Evolutionary conservation across 371 early-diverging fungal genomes (phyloP).

Genomic region (Amoeboradix gromovi): DNA sequence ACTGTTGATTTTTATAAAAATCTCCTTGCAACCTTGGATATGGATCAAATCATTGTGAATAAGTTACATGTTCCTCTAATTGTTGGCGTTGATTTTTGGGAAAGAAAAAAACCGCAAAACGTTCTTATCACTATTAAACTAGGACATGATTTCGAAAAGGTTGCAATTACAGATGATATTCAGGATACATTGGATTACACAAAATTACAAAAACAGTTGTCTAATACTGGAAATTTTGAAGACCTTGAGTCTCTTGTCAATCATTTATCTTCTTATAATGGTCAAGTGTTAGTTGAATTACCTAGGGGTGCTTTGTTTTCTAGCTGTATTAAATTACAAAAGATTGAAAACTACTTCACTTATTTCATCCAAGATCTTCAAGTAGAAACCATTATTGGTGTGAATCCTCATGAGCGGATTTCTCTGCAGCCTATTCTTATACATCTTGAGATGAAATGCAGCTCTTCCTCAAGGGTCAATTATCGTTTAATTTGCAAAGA

Average conservation of each 20-base stretch:
- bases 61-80: constrained; percentile 47
- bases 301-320: constrained; percentile 7
- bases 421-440: not conserved
- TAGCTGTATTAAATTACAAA: constrained; percentile 11
- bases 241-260: constrained; percentile 40
- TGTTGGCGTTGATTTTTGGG: constrained; percentile 79
- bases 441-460: not conserved
- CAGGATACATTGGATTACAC: constrained; percentile 50
- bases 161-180: constrained; percentile 39
- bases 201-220: constrained; percentile 38
- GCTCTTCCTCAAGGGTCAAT: not conserved
- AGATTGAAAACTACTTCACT: not conserved
- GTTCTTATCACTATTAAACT: constrained; percentile 40
- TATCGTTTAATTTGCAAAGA: not conserved
- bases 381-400: constrained; percentile 50
- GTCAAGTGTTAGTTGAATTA: constrained; percentile 11
- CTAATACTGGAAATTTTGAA: constrained; percentile 40
- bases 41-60: constrained; percentile 1
- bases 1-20: no score
- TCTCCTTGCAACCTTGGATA: no score
- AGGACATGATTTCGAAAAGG: constrained; percentile 35
- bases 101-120: constrained; percentile 52
- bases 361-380: constrained; percentile 49
- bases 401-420: constrained; percentile 22
- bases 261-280: constrained; percentile 21